phyloP scores from a whole-genome alignment of 139 green algal genomes.

The Pedinophyceae sp. region DNA sequence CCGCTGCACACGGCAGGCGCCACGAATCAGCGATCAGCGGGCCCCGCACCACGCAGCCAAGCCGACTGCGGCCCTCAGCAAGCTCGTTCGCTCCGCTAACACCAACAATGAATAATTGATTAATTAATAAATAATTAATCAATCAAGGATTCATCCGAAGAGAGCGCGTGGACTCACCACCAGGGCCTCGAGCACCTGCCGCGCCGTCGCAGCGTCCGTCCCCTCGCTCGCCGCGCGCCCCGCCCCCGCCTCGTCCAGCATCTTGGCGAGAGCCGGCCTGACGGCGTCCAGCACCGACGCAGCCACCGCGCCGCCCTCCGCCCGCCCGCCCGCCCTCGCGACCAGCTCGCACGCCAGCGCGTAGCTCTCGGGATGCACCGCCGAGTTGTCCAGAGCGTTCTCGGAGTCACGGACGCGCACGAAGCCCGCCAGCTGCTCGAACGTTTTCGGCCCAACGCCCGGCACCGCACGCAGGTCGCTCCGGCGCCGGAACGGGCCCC shows the following conservation, averaged over 20 bases:
- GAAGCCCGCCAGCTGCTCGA: constrained; percentile 23
- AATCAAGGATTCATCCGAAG: too few species aligned
- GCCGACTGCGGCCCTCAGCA: too few species aligned
- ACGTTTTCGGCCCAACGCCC: constrained; percentile 17
- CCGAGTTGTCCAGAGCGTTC: constrained; percentile 15
- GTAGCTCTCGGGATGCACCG: constrained; percentile 24
- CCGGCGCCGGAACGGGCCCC: constrained; percentile 6
- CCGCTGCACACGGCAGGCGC: too few species aligned
- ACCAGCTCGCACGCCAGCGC: not conserved
- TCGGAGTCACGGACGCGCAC: constrained; percentile 10
- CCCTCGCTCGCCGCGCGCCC: not conserved
- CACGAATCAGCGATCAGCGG: too few species aligned
- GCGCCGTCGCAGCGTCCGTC: not conserved
- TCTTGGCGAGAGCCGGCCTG: not conserved
- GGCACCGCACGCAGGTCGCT: constrained; percentile 8
- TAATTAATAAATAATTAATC: too few species aligned
- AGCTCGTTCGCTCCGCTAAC: too few species aligned
- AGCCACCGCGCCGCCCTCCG: not conserved
- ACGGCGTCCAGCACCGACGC: not conserved
- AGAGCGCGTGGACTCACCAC: constrained; percentile 1
- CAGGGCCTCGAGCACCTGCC: not conserved
- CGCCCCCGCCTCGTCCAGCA: not conserved
- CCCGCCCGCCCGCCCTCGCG: not conserved
- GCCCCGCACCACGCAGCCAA: too few species aligned
- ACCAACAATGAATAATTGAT: constrained; percentile 8